Evolutionary conservation across 164 flowering plant species (phyloP).

Genomic region (Dillenia turbinata): DNA sequence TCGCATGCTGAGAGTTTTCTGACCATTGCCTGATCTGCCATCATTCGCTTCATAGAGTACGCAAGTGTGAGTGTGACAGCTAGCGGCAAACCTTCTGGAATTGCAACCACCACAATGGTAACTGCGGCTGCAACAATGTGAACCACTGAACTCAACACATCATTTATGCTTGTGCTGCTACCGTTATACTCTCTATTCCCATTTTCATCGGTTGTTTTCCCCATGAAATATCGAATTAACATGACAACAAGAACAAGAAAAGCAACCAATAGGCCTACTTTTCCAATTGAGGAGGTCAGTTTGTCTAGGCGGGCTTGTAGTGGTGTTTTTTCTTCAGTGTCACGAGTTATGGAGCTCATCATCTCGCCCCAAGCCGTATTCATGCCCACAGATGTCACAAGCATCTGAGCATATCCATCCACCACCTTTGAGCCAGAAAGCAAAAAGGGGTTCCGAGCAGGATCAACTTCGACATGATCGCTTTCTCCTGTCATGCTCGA

Average conservation of each 20-base stretch:
- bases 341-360: slow-evolving; percentile 53
- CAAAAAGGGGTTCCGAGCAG: slow-evolving; percentile 41
- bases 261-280: slow-evolving; percentile 70
- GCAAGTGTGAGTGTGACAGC: slow-evolving; percentile 76
- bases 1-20: slow-evolving; percentile 76
- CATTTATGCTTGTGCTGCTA: slow-evolving; percentile 25
- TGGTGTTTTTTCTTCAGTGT: slow-evolving; percentile 47
- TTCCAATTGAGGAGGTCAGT: slow-evolving; percentile 60
- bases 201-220: slow-evolving; percentile 40
- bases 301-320: slow-evolving; percentile 53
- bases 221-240: slow-evolving; percentile 60
- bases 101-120: slow-evolving; percentile 76
- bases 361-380: slow-evolving; percentile 65
- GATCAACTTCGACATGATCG: slow-evolving; percentile 48
- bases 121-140: slow-evolving; percentile 56
- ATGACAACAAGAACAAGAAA: slow-evolving; percentile 53
- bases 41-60: slow-evolving; percentile 82
- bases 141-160: slow-evolving; percentile 41
- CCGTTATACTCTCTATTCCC: slow-evolving; percentile 38
- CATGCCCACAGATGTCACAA: slow-evolving; percentile 61
- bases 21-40: slow-evolving; percentile 76
- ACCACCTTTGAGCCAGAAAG: slow-evolving; percentile 62
- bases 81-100: slow-evolving; percentile 78
- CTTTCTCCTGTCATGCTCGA: slow-evolving; percentile 80
- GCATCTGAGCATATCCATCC: slow-evolving; percentile 60